Conservation (phyloP, 352 stramenopile genomes). For the Globisporangium radiosum region DNA sequence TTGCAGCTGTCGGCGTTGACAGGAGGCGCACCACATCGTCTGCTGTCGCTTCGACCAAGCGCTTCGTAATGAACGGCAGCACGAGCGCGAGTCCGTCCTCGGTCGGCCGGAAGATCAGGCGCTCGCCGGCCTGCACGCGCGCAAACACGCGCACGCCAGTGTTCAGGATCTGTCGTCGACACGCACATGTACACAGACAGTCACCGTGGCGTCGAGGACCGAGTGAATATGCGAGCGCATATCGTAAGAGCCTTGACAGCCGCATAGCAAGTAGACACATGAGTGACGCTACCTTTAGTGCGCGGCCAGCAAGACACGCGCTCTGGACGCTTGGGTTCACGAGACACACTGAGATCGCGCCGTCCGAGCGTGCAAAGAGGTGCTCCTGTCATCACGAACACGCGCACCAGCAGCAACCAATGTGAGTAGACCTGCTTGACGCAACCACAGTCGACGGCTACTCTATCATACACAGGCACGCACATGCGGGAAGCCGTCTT, state of each 20-base stretch:
- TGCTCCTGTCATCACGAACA: conserved; percentile 25
- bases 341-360: conserved; percentile 55
- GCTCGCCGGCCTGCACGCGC: conserved; percentile 39
- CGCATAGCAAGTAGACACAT: neutral
- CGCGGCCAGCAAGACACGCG: conserved; percentile 47
- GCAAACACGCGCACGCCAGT: conserved; percentile 86
- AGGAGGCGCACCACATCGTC: conserved; percentile 23
- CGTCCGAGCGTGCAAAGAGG: conserved; percentile 58
- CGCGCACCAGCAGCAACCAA: neutral
- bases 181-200: neutral
- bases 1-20: conserved; percentile 8
- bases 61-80: conserved; percentile 80
- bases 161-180: conserved; percentile 55
- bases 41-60: conserved; percentile 25
- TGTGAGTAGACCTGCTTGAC: neutral
- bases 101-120: conserved; percentile 63
- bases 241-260: no score
- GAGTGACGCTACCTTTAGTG: conserved; percentile 24
- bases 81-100: conserved; percentile 74
- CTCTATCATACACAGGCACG: conserved; percentile 1
- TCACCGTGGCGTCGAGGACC: neutral
- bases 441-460: no score
- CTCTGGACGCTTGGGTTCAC: conserved; percentile 46
- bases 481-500: conserved; percentile 47
- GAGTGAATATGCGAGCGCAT: neutral